A percentile compares a stretch with the other conserved stretches of the same genome.
These are phyloP conservation scores for Saksenaea vasiformis DNA, from an alignment of 371 early-diverging fungal genomes.

Conservation along the genomic window DNA sequence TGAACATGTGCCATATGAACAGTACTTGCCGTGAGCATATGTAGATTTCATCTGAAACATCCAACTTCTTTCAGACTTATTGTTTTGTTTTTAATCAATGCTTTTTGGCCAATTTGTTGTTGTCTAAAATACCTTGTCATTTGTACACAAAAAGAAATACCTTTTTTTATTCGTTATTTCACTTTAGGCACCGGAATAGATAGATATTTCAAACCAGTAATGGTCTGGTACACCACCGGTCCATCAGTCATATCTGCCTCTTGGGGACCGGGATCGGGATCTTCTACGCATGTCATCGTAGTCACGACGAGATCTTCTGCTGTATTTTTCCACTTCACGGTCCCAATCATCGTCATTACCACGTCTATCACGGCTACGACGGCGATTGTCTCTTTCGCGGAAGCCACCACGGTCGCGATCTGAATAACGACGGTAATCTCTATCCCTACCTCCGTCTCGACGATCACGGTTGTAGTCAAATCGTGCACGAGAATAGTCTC, in stretches of 20 bases:
- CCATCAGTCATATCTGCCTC: conserved; percentile 20
- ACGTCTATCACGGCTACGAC: conserved; percentile 26
- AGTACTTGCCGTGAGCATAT: too few relatives aligned
- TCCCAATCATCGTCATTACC: conserved; percentile 30
- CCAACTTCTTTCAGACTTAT: background rate
- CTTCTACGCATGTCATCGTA: conserved; percentile 15
- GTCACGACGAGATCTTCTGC: conserved; percentile 14
- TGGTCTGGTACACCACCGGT: background rate
- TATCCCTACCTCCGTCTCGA: conserved; percentile 56
- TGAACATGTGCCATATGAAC: background rate
- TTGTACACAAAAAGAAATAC: background rate
- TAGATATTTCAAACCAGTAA: conserved; percentile 3
- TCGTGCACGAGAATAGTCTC: conserved; percentile 47
- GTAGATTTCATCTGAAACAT: background rate
- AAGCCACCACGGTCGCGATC: conserved; percentile 46
- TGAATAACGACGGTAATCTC: conserved; percentile 55
- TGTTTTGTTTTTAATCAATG: background rate
- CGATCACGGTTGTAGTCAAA: conserved; percentile 50
- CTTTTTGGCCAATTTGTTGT: too few relatives aligned
- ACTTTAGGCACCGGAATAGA: conserved; percentile 4
- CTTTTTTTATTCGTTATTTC: conserved; percentile 6
- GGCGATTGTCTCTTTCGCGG: conserved; percentile 36
- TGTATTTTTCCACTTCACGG: conserved; percentile 29
- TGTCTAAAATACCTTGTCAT: background rate
- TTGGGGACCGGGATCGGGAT: conserved; percentile 29